These are phyloP conservation scores for Mycena citricolor DNA, from an alignment of 1,284 basidiomycete genomes.

Conservation along the genomic window DNA sequence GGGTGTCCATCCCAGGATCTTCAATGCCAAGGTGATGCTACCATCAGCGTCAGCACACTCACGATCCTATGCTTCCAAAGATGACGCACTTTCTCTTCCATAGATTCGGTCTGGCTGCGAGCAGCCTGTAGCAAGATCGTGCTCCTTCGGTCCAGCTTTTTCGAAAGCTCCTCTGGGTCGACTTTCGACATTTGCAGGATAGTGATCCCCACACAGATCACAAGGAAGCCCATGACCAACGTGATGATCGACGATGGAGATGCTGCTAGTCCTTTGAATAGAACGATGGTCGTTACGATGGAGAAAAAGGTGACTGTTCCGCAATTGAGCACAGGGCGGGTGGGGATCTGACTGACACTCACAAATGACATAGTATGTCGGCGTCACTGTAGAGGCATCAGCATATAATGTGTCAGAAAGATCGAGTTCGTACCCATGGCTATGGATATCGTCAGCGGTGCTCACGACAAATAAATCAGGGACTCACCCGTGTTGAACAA, in stretches of 20 bases:
- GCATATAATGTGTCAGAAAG: slow-evolving; percentile 23
- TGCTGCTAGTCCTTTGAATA: slow-evolving; percentile 90
- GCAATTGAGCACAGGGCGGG: slow-evolving; percentile 28
- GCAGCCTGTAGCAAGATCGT: slow-evolving; percentile 85
- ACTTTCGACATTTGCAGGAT: slow-evolving; percentile 96
- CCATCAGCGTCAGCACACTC: background rate
- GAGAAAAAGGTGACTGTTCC: slow-evolving; percentile 80
- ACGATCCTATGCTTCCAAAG: background rate
- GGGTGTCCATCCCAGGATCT: slow-evolving; percentile 85
- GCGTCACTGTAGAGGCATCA: slow-evolving; percentile 56
- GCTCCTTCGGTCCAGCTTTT: slow-evolving; percentile 77
- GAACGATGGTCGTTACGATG: slow-evolving; percentile 84
- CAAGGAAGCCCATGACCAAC: slow-evolving; percentile 87
- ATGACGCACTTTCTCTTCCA: slow-evolving; percentile 54
- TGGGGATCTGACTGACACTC: slow-evolving; percentile 28
- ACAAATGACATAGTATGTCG: slow-evolving; percentile 86
- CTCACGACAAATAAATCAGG: background rate
- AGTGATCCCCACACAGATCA: slow-evolving; percentile 88
- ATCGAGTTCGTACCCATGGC: slow-evolving; percentile 67
- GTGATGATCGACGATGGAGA: slow-evolving; percentile 79
- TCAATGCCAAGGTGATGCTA: slow-evolving; percentile 46
- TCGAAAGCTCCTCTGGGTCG: slow-evolving; percentile 68
- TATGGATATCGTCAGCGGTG: slow-evolving; percentile 57
- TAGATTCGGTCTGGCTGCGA: slow-evolving; percentile 57
- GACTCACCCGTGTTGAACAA: slow-evolving; percentile 84